These are phyloP conservation scores for Yamadazyma takamatsuzukensis DNA, from an alignment of 805 yeast genomes.

Conservation along the genomic window DNA sequence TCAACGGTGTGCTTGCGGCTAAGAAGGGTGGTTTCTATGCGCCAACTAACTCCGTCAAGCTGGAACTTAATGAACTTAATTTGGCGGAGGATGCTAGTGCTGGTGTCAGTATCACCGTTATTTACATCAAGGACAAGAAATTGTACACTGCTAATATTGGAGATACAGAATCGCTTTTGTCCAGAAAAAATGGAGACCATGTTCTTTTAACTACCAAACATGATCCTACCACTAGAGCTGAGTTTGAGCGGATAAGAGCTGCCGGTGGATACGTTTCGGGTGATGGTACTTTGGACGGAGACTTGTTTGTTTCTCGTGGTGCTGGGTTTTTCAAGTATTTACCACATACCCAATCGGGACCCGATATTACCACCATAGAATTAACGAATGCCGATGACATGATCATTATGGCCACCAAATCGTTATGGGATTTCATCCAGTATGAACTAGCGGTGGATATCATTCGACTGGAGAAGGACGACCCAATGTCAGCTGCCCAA, in stretches of 20 bases:
- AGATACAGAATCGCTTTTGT: conserved; percentile 77
- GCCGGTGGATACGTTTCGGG: conserved; percentile 89
- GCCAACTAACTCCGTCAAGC: conserved; percentile 27
- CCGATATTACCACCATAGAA: conserved; percentile 63
- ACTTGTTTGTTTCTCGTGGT: conserved; percentile 79
- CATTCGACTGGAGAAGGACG: conserved; percentile 72
- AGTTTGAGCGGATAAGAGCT: conserved; percentile 82
- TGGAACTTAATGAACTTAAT: conserved; percentile 43
- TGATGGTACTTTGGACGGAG: conserved; percentile 82
- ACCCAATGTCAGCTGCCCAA: conserved; percentile 90
- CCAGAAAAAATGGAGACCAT: conserved; percentile 79
- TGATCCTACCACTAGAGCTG: conserved; percentile 74
- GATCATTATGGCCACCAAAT: conserved; percentile 77
- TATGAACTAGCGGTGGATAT: conserved; percentile 88
- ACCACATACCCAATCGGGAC: conserved; percentile 88
- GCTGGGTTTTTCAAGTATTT: conserved; percentile 84
- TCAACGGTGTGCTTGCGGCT: conserved; percentile 59
- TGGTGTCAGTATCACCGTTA: conserved; percentile 82
- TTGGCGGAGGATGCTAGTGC: conserved; percentile 64
- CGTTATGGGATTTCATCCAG: conserved; percentile 81
- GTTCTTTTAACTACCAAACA: conserved; percentile 71
- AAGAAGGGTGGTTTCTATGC: conserved; percentile 39
- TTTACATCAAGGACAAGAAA: conserved; percentile 68
- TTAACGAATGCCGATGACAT: conserved; percentile 73
- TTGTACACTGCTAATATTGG: conserved; percentile 87